Conservation (phyloP, 2,329 filamentous ascomycete genomes). For the Alternaria panax region DNA sequence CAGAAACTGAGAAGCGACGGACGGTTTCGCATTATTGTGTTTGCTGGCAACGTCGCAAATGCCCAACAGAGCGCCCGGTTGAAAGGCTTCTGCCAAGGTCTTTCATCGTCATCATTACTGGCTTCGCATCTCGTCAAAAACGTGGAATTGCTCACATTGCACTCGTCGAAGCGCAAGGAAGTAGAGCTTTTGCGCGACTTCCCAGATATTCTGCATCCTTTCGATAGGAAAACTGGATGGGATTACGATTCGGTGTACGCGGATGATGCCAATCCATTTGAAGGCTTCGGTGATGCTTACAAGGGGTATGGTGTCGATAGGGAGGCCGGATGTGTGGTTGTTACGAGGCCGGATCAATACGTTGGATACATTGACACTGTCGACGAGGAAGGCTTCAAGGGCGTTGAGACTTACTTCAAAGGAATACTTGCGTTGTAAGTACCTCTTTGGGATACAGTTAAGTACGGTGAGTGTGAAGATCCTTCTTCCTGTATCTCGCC, state of each 20-base stretch:
- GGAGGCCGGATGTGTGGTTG: conserved; percentile 64
- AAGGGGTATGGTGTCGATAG: conserved; percentile 65
- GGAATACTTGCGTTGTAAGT: conserved; percentile 34
- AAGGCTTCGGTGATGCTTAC: conserved; percentile 58
- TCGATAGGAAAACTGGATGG: conserved; percentile 50
- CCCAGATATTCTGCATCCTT: conserved; percentile 55
- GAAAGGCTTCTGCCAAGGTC: conserved; percentile 56
- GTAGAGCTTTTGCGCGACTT: conserved; percentile 54
- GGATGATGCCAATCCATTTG: conserved; percentile 55
- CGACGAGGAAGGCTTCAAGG: conserved; percentile 39
- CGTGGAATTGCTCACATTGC: conserved; percentile 68
- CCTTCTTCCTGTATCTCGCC: background rate
- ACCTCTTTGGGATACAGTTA: background rate
- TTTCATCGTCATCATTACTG: conserved; percentile 54
- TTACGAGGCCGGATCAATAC: conserved; percentile 73
- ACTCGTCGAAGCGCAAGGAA: conserved; percentile 60
- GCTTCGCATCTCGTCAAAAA: conserved; percentile 56
- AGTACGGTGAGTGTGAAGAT: background rate
- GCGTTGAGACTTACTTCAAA: conserved; percentile 43
- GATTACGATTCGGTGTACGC: conserved; percentile 56
- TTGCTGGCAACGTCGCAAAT: conserved; percentile 65
- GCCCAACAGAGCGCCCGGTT: conserved; percentile 55
- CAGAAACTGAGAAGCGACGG: conserved; percentile 64
- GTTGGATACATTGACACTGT: conserved; percentile 57
- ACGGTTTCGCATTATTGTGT: conserved; percentile 66